Evolutionary conservation across 805 yeast species (phyloP), one percentile per base, ranked within the genome.

Genomic region (Pichia exigua): DNA sequence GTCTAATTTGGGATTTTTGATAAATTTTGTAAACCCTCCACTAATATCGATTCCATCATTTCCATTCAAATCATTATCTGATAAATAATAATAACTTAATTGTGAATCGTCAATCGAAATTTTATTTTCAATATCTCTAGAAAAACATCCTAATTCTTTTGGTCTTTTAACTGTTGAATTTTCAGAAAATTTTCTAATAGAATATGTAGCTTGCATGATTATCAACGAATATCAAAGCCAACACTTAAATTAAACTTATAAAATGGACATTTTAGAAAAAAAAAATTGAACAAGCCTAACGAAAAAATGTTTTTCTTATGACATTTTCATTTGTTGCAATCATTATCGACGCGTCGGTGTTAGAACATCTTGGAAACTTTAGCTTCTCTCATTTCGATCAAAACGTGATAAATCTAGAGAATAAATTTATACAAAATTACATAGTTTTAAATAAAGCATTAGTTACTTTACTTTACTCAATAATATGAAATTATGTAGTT

Each of bases 91-190:
- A 67, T 87, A 89, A n/a, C 76, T 70, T 48, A 88, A 66, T 4
- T 78, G 74, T 0, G 79, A 66, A 49, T 79, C 79, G 57, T 81
- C 83, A 11, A 78, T 67, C 5, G 68, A 63, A 30, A 77, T 73
- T 22, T 74, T 78, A 24, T 55, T 53, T 6, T 81, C 77, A n/a
- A 68, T 67, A 27, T 77, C 79, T 51, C 89, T 71, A 1, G 92
- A 81, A 63, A 73, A 92, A 4, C 78, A 65, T n/a, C 78, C 73
- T 3, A 92, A 58, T 66, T 94, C 97, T 57, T 83, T 85, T 2
- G 99, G 98, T 65, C 89, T 95, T 60, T 84, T 83, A 49, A 91
- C 73, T 2, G 88, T 79, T 0, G 92, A 81, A 11, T 83, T 76
- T 30, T 77, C 73, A 0, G 88, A 77, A 52, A 52, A 53, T 15